Percentiles rank a stretch among this genome's conserved stretches.
These are phyloP conservation scores for Paramecium octaurelia DNA, from an alignment of 73 alveolate species.

Conservation along the genomic window DNA sequence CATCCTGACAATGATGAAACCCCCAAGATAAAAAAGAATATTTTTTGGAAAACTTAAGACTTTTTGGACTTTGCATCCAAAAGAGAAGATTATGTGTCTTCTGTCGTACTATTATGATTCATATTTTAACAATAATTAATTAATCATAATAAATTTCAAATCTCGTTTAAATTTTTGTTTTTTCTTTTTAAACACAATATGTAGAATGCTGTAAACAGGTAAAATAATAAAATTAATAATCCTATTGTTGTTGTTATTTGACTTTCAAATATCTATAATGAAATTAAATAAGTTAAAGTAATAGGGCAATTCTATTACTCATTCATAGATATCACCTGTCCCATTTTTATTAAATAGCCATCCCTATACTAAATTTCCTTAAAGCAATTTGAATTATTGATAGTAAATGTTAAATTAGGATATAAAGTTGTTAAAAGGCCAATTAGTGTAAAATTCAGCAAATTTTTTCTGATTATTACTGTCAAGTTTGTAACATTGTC, in stretches of 20 bases:
- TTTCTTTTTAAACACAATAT: constrained; percentile 5
- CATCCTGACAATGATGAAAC: constrained; percentile 61
- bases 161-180: neutral
- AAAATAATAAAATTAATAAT: neutral
- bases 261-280: neutral
- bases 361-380: neutral
- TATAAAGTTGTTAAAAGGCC: constrained; percentile 3
- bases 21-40: constrained; percentile 48
- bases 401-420: constrained; percentile 48
- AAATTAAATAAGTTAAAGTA: neutral
- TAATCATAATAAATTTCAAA: neutral
- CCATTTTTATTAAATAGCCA: neutral
- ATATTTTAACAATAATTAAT: neutral
- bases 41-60: neutral
- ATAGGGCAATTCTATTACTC: neutral
- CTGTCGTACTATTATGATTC: neutral
- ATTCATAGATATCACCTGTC: neutral
- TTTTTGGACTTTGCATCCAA: neutral
- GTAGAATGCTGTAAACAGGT: neutral
- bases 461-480: constrained; percentile 20
- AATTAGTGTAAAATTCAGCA: neutral
- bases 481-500: constrained; percentile 17
- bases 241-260: neutral
- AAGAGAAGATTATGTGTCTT: neutral
- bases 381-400: constrained; percentile 24